Evolutionary conservation across 176 grass and related monocot genomes (phyloP).

Genomic region (Aegilops speltoides): DNA sequence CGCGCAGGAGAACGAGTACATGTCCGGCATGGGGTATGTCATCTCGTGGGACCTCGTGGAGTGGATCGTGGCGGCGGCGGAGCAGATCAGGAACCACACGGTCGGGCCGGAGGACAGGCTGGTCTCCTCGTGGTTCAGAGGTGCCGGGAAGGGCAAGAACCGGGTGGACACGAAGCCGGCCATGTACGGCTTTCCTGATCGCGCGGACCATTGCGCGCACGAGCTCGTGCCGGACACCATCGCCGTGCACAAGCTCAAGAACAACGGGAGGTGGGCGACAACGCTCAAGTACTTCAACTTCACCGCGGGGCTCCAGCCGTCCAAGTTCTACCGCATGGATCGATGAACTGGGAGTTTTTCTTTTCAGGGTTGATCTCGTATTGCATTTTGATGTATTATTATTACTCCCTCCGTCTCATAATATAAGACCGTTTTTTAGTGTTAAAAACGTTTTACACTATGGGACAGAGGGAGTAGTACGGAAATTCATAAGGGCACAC

Average conservation of each 20-base stretch:
- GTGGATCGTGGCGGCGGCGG: slow-evolving; percentile 35
- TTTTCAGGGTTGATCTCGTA: background rate
- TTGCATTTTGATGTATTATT: no score
- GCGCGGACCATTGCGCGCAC: background rate
- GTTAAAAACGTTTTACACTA: no score
- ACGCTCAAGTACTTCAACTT: slow-evolving; percentile 54
- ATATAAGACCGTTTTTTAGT: no score
- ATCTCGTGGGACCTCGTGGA: slow-evolving; percentile 50
- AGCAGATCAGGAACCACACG: background rate
- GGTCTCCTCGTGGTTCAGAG: slow-evolving; percentile 27
- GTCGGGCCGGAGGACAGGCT: slow-evolving; percentile 44
- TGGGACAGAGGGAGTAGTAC: no score
- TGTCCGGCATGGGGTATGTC: slow-evolving; percentile 58
- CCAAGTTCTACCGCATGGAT: slow-evolving; percentile 19
- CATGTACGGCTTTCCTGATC: slow-evolving; percentile 41
- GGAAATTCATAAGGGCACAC: no score
- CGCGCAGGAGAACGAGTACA: slow-evolving; percentile 35
- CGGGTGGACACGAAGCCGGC: slow-evolving; percentile 36
- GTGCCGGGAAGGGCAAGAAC: slow-evolving; percentile 33
- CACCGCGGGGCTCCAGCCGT: slow-evolving; percentile 20
- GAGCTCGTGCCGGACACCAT: slow-evolving; percentile 36
- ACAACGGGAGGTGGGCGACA: slow-evolving; percentile 25
- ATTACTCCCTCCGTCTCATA: no score
- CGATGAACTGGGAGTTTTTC: background rate
- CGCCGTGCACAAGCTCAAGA: slow-evolving; percentile 55